These are phyloP conservation scores for Planoprotostelium fungivorum DNA, from an alignment of 78 protist species.

Conservation along the genomic window DNA sequence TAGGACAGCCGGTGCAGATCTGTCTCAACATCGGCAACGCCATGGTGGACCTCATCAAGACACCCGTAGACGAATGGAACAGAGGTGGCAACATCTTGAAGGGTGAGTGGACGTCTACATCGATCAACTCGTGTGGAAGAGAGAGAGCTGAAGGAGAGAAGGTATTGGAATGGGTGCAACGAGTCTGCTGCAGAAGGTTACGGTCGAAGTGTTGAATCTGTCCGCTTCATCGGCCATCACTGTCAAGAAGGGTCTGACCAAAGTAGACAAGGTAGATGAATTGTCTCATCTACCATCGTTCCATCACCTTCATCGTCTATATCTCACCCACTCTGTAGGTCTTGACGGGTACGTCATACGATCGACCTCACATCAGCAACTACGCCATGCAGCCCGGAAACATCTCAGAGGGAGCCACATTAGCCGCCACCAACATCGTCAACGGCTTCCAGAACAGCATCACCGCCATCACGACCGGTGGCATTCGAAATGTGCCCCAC, in stretches of 20 bases:
- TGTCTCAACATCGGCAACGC: not conserved
- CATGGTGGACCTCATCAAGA: not conserved
- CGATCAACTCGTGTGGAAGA: not conserved
- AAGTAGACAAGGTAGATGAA: not conserved
- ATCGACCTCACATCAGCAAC: not conserved
- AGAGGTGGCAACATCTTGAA: not conserved
- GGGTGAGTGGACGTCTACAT: not conserved
- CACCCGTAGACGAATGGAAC: not conserved
- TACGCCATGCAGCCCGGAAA: constrained; percentile 2
- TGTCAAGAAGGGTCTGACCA: not conserved
- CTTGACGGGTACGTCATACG: not conserved
- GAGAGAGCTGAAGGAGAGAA: not conserved
- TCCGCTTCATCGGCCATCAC: not conserved
- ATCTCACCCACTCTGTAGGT: not conserved
- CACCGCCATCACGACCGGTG: not conserved
- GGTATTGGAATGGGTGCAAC: not conserved
- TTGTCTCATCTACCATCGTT: no score
- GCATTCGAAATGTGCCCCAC: not conserved
- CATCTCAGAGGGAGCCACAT: not conserved
- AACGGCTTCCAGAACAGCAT: not conserved
- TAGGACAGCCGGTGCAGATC: not conserved
- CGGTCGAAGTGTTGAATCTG: not conserved
- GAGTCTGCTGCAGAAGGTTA: not conserved
- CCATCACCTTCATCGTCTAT: no score
- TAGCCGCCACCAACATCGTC: not conserved